A percentile compares a stretch with the other conserved stretches of the same genome.
Conservation (phyloP, 2,329 filamentous ascomycete genomes). For the Pezicula radicicola region DNA sequence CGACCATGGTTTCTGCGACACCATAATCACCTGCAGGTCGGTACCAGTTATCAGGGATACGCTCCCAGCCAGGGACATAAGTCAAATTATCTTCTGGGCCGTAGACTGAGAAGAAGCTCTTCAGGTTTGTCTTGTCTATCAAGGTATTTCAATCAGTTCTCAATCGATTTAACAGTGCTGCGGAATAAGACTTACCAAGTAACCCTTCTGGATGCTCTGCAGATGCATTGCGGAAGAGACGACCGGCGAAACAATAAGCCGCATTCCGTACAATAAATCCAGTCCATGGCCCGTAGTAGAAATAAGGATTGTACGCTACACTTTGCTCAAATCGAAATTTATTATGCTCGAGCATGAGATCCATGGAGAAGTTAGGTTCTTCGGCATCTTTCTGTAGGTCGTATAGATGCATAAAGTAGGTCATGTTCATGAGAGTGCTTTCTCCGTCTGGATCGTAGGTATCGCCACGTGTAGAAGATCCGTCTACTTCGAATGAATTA, state of each 20-base stretch:
- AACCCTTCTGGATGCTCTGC: conserved; percentile 23
- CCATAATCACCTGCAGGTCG: not conserved
- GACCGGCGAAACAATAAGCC: conserved; percentile 25
- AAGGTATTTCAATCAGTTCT: too few relatives aligned
- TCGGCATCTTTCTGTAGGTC: conserved; percentile 30
- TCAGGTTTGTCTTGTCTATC: conserved; percentile 11
- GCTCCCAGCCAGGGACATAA: conserved; percentile 13
- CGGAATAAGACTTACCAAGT: conserved; percentile 12
- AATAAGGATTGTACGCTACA: conserved; percentile 46
- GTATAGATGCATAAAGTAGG: conserved; percentile 43
- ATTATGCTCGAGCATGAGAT: conserved; percentile 13
- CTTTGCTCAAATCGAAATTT: conserved; percentile 41
- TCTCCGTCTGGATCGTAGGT: conserved; percentile 28
- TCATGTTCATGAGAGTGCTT: conserved; percentile 45
- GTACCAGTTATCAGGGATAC: conserved; percentile 19
- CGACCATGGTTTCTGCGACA: not conserved
- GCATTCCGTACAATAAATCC: conserved; percentile 34
- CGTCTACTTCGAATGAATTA: conserved; percentile 22
- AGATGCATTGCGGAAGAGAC: conserved; percentile 29
- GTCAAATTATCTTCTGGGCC: conserved; percentile 14
- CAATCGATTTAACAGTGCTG: not conserved
- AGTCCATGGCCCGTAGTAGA: conserved; percentile 50
- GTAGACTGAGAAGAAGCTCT: conserved; percentile 16
- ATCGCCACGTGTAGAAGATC: conserved; percentile 20
- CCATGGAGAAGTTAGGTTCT: conserved; percentile 13